phyloP scores from a whole-genome alignment of 768 basidiomycete species.

The Suillus occidentalis region DNA sequence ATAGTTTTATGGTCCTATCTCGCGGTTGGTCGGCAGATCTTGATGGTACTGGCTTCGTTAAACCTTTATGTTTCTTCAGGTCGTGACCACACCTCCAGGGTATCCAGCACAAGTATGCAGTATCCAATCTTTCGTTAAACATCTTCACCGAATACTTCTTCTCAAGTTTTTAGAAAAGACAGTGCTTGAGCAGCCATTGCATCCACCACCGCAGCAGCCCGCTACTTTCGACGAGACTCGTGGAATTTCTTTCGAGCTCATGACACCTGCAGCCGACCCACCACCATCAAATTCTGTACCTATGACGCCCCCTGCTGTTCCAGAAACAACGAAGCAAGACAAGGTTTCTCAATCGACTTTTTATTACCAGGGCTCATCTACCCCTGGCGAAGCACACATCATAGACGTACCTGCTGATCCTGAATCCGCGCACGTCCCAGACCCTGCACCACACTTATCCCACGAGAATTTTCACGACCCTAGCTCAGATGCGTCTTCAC shows the following conservation, averaged over 20 bases:
- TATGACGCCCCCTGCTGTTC: slow-evolving; percentile 9
- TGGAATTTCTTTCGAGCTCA: slow-evolving; percentile 30
- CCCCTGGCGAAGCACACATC: slow-evolving; percentile 22
- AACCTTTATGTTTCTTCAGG: slow-evolving; percentile 38
- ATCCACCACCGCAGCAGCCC: slow-evolving; percentile 11
- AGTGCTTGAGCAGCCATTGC: slow-evolving; percentile 18
- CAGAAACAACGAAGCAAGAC: slow-evolving; percentile 17
- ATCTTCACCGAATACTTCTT: slow-evolving; percentile 9
- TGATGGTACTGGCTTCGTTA: not conserved
- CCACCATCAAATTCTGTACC: not conserved
- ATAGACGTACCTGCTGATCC: slow-evolving; percentile 9
- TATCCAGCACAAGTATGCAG: slow-evolving; percentile 61
- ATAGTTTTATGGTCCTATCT: slow-evolving; percentile 81
- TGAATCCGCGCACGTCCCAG: slow-evolving; percentile 12
- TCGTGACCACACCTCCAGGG: slow-evolving; percentile 67
- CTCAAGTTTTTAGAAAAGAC: slow-evolving; percentile 25
- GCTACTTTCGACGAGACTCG: slow-evolving; percentile 24
- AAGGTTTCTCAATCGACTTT: slow-evolving; percentile 17
- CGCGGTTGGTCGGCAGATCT: slow-evolving; percentile 46
- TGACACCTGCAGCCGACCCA: slow-evolving; percentile 16
- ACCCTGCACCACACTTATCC: slow-evolving; percentile 10
- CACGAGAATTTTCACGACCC: slow-evolving; percentile 14
- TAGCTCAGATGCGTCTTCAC: slow-evolving; percentile 12
- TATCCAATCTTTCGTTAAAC: slow-evolving; percentile 1
- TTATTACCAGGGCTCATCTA: slow-evolving; percentile 3